These are phyloP conservation scores for Allomyces arbusculus DNA, from an alignment of 192 early-diverging fungal species.

Conservation along the genomic window DNA sequence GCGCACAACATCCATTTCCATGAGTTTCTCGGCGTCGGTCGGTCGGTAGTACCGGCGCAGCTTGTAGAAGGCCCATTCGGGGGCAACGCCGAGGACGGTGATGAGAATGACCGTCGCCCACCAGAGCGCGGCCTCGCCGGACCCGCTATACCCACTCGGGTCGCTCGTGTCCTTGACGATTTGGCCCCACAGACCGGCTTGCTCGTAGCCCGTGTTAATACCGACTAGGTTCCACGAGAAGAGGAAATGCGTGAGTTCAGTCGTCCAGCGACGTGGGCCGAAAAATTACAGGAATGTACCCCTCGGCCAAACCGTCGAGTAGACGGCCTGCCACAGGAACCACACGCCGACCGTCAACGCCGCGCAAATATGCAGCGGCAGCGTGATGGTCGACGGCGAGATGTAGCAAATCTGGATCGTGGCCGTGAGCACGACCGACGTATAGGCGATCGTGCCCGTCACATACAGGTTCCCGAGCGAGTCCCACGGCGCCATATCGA, in stretches of 20 bases:
- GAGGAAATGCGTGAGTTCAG: too few species aligned
- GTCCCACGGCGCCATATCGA: neutral
- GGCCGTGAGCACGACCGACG: neutral
- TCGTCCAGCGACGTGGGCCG: too few species aligned
- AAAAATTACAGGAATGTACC: neutral
- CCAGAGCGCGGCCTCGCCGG: neutral
- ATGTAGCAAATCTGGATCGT: neutral
- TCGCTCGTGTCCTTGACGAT: neutral
- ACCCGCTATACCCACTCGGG: neutral
- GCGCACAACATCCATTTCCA: neutral
- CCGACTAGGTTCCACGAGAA: neutral
- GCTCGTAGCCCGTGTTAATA: neutral
- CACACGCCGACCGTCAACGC: neutral
- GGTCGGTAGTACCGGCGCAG: neutral
- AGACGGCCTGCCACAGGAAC: neutral
- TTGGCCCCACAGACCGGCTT: neutral
- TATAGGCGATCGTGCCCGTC: neutral
- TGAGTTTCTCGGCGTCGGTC: neutral
- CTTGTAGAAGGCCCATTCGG: neutral
- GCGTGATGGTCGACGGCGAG: neutral
- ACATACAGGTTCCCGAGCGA: neutral
- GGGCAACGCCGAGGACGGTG: neutral
- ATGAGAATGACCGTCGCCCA: neutral
- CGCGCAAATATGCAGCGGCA: neutral
- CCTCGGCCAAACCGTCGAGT: neutral